These are phyloP conservation scores for Nicotiana sylvestris DNA, from an alignment of 257 asterid species.

Conservation along the genomic window DNA sequence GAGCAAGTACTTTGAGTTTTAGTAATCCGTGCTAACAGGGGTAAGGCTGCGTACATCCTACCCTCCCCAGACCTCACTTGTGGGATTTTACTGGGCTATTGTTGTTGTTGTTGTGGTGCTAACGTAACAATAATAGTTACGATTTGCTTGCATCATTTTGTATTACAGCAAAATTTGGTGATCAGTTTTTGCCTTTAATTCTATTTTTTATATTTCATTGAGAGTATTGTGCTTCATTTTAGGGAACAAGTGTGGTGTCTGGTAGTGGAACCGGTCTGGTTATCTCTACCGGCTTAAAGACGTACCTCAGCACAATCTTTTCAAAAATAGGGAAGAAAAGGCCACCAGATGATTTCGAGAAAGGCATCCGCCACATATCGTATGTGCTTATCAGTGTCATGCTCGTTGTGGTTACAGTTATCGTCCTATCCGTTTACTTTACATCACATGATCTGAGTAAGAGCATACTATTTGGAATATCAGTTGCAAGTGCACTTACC, in stretches of 20 bases:
- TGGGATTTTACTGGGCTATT: no score
- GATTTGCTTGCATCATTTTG: not conserved
- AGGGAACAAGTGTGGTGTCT: slow-evolving; percentile 25
- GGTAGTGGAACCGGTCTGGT: slow-evolving; percentile 22
- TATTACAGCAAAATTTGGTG: not conserved
- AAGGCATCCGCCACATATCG: slow-evolving; percentile 22
- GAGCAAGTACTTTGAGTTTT: not conserved
- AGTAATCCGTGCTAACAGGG: not conserved
- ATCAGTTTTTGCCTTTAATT: not conserved
- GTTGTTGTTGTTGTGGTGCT: no score
- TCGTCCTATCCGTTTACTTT: slow-evolving; percentile 4
- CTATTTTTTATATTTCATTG: not conserved
- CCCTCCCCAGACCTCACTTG: no score
- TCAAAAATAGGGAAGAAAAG: slow-evolving; percentile 15
- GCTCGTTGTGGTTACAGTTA: slow-evolving; percentile 8
- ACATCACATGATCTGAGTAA: slow-evolving; percentile 7
- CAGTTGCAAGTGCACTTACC: slow-evolving; percentile 26
- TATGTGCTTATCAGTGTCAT: slow-evolving; percentile 9
- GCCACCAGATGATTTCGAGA: slow-evolving; percentile 17
- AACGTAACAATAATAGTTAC: not conserved
- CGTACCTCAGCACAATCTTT: slow-evolving; percentile 24
- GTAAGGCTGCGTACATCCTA: no score
- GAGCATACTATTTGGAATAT: slow-evolving; percentile 19
- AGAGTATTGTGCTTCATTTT: not conserved
- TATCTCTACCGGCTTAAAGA: slow-evolving; percentile 21